Base-by-base conservation (phyloP, 768 basidiomycete genomes). In the Pisolithus sp. region DNA sequence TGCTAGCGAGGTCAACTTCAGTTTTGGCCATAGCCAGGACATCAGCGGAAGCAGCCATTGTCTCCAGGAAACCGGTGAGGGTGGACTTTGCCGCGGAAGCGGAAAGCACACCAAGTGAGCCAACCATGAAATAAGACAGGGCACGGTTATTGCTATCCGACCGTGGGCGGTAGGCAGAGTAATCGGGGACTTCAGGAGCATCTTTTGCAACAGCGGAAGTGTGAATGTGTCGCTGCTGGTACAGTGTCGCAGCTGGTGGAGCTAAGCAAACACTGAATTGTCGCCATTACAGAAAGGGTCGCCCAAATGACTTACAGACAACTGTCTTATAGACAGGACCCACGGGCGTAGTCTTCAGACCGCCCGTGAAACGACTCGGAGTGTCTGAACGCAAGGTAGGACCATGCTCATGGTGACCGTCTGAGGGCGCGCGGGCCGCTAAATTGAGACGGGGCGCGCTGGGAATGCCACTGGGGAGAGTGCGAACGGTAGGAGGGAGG, bases 11-110 rank as follows among this genome's bases (percentile, higher is more conserved):
- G 37, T 95, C 92, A 53, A 99, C 83, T 73, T 99, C 96, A 55
- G 97, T 91, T 76, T 97, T 98, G 55, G 96, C 96, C 58, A 98
- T 79, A 46, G 96, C 96, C 61, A 98, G 84, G 49, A 99, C 95
- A 66, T 99, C 96, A 34, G 95, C 93, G 37, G 93, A 95, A 21
- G 96, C 96, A 48, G 91, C 80, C 93, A 99, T 95, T 57, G 92
- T 93, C 64, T 86, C 82, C 54, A 99, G 77, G 74, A 98, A 94
- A 70, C 95, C 94, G 55, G 90, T 82, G 58, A 98, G 85, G 59
- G 86, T 83, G 30, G 92, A 91, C 74, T 98, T 95, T 61, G 94
- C 94, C 53, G 83, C 91, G 18, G 92, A 92, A 50, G 95, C 96
- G 56, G 91, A 85, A 70, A 99, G 81, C 63, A 96, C 80, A 64